Evolutionary conservation across 2,329 filamentous ascomycete species (phyloP).

Genomic region (Juglanconis juglandina): DNA sequence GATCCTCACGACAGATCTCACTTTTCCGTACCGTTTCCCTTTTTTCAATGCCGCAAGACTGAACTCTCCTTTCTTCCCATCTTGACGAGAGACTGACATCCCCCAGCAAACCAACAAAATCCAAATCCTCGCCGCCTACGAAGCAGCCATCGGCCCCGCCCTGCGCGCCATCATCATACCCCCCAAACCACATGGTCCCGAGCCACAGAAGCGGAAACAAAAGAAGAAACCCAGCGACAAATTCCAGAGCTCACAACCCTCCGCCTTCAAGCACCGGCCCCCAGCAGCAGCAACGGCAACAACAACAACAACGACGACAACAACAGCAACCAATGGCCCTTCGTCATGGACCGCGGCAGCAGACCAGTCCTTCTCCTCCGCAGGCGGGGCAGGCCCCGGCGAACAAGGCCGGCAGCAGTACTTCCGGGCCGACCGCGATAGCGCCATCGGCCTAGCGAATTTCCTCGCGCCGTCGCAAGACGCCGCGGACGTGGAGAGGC

Average conservation of each 20-base stretch:
- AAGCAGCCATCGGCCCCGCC: constrained; percentile 14
- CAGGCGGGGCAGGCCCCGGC: background rate
- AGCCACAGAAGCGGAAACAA: background rate
- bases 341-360: background rate
- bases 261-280: background rate
- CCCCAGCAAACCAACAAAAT: background rate
- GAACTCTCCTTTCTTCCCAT: background rate
- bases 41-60: background rate
- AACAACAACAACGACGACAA: too few relatives aligned
- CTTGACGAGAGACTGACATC: background rate
- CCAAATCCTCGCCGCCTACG: constrained; percentile 7
- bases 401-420: background rate
- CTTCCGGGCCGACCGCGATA: background rate
- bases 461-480: background rate
- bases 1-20: too few relatives aligned
- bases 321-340: background rate
- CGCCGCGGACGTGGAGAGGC: background rate
- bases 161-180: constrained; percentile 2
- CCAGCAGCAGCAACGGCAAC: background rate
- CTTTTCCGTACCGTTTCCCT: too few relatives aligned
- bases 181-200: background rate
- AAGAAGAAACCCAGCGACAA: background rate
- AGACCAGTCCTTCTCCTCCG: background rate
- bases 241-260: background rate
- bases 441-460: background rate